phyloP scores from a whole-genome alignment of 495 filamentous ascomycete genomes.

The Pyrenula massariospora region DNA sequence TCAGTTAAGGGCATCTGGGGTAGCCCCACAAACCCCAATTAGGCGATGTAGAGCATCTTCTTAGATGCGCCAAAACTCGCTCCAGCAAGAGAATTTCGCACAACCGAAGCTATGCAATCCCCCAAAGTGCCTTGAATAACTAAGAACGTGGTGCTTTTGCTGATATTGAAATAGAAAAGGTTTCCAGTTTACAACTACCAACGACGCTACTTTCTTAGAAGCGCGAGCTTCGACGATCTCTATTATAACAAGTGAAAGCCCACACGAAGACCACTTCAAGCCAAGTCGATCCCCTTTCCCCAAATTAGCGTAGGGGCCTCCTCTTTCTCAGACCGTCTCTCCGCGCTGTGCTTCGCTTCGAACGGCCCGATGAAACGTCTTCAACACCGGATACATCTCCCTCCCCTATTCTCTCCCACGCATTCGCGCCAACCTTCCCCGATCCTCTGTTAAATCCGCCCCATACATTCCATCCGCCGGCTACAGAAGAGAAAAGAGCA shows the following conservation, averaged over 20 bases:
- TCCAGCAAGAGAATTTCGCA: no score
- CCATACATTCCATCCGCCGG: background rate
- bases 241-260: background rate
- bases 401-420: background rate
- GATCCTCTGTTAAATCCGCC: background rate
- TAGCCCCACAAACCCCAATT: no score
- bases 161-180: no score
- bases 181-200: no score
- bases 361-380: background rate
- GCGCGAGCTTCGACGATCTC: no score
- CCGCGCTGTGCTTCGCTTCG: background rate
- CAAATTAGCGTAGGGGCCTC: background rate
- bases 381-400: background rate
- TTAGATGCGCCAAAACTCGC: no score
- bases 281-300: background rate
- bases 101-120: no score
- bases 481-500: background rate
- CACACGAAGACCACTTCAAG: background rate
- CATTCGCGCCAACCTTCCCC: background rate
- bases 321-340: background rate
- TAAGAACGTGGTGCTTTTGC: no score
- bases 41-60: no score
- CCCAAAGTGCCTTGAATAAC: no score
- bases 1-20: no score
- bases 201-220: no score